A percentile compares a stretch with the other conserved stretches of the same genome.
Conservation (phyloP, 2,329 filamentous ascomycete species). For the Diaporthe caulivora region DNA sequence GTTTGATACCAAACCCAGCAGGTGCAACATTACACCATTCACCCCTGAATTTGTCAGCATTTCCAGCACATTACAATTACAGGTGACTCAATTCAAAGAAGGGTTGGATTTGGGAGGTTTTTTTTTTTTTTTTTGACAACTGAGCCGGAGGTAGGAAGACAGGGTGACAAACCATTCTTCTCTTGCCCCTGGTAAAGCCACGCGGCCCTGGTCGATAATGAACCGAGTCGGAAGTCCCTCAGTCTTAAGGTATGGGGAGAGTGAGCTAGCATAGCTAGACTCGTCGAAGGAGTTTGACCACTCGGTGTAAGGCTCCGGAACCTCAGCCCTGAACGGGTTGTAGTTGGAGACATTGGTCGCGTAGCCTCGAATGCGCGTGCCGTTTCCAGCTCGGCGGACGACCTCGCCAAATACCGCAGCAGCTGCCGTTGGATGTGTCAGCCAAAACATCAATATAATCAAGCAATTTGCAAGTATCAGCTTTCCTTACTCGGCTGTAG, state of each 20-base stretch:
- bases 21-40: conserved; percentile 18
- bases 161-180: conserved; percentile 47
- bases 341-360: conserved; percentile 60
- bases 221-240: conserved; percentile 56
- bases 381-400: conserved; percentile 49
- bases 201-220: conserved; percentile 60
- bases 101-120: neutral
- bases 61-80: neutral
- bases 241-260: conserved; percentile 53
- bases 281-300: conserved; percentile 56
- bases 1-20: conserved; percentile 7
- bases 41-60: neutral
- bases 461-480: neutral
- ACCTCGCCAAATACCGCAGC: conserved; percentile 56
- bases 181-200: conserved; percentile 52
- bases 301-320: conserved; percentile 56
- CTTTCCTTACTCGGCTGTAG: conserved; percentile 50
- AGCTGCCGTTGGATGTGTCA: conserved; percentile 43
- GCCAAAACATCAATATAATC: neutral
- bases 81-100: neutral
- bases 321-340: conserved; percentile 54
- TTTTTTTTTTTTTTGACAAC: no score
- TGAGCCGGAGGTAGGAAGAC: neutral
- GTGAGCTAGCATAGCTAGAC: conserved; percentile 53
- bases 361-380: conserved; percentile 53